Evolutionary conservation across 1,284 basidiomycete species (phyloP), one percentile per base, ranked within the genome.

Genomic region (Inonotus hispidus): DNA sequence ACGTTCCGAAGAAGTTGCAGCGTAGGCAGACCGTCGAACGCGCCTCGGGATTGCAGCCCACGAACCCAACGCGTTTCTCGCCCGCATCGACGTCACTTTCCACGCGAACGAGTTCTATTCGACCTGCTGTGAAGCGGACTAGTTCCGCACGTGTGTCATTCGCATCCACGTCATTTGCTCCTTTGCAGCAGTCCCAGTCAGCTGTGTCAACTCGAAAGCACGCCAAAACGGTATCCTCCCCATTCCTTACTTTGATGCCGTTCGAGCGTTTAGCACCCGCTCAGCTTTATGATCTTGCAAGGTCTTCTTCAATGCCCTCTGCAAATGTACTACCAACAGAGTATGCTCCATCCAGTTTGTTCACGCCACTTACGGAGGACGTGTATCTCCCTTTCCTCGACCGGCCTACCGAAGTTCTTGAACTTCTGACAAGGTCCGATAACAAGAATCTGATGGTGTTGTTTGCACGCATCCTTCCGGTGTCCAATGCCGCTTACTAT

Each of bases 331-430:
- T 61, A 53, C 46, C 47, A 47, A 53, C 62, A 53, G 45, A 59
- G 58, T 53, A 58, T 57, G 32, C 61, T 63, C 66, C 72, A 0
- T 80, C 79, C 2, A 80, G 81, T 4, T 82, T 81, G 0, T 92
- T 92, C 70, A 89, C 85, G 1, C 81, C 83, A 1, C 77, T 92
- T 1, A 85, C 87, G 1, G 79, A 82, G 35, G 82, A 86, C 58
- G 80, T 90, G 52, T 86, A 81, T 66, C 80, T 92, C 19, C 90
- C 90, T 1, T 92, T 92, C 73, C 77, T 92, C 63, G 84, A 92
- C 66, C 82, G 89, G 21, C 79, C 88, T 0, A 71, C 74, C 0
- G 89, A 92, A 68, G 87, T 91, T 3, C 62, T 79, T 6, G 71
- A 78, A 2, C 78, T 92, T 43, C 81, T 92, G 53, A 76, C 81